Evolutionary conservation across 352 stramenopile species (phyloP), one percentile per base, ranked within the genome.

Genomic region (Pythium plurisporium): DNA sequence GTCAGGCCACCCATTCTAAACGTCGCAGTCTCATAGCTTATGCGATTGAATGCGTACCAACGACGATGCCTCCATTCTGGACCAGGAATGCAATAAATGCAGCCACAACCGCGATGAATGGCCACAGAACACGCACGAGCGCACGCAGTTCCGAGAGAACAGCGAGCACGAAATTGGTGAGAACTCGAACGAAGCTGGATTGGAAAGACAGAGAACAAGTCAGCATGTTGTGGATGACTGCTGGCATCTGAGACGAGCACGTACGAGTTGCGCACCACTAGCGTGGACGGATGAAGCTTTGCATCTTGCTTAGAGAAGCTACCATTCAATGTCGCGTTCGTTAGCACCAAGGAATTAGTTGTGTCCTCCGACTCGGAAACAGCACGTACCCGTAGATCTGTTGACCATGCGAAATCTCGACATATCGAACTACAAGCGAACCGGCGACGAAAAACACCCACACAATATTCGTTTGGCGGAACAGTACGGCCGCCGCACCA

Each of bases 381-480:
- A 34, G 20, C 20, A 29, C 56, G 15, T 57, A 94, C 84, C 82
- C 82, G 59, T 93, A 93, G 47, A 94, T 87, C 40, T 65, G 73
- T 20, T 71, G 79, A 9, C 68, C 65, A 36, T 93, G 80, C 12
- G 69, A 78, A n/a, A 78, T 47, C 57, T 94, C 85, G 0, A 86
- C 69, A 29, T 65, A 86, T 11, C 79, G 76, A 42, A 94, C 82
- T 22, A 93, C 68, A 11, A 89, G 46, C 0, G 73, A 82, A 10
- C 86, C 88, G 9, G 89, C 71, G 3, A 93, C 81, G 65, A 97
- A 97, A 1, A 82, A 51, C 0, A 96, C 84, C 90, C 90, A 97
- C 3, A 97, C 57, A 40, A 95, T 92, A 45, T 97, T 97, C 8
- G 86, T 97, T 62, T 97, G 90, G 1, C 90, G 86, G 38, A 96